These are phyloP conservation scores for Colletotrichum tropicicola DNA, from an alignment of 2,329 filamentous ascomycete species.

Conservation along the genomic window DNA sequence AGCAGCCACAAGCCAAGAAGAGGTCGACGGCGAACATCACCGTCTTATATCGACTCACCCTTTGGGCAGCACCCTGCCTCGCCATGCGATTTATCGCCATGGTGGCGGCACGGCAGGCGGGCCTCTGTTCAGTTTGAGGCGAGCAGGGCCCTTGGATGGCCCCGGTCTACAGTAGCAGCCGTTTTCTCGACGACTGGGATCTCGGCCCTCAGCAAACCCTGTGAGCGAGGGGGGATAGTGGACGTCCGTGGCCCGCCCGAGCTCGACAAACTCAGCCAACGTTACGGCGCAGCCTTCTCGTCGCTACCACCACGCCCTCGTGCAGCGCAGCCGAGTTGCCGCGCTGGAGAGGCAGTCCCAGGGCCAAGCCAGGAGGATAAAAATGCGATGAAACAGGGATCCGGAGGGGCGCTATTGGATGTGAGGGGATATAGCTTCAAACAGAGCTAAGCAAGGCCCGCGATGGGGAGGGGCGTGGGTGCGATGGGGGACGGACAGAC, in stretches of 20 bases:
- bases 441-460: conserved; percentile 16
- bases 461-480: neutral
- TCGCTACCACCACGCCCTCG: conserved; percentile 1
- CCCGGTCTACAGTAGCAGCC: conserved; percentile 8
- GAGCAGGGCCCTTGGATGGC: conserved; percentile 6
- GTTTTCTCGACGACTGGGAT: conserved; percentile 17
- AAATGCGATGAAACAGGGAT: conserved; percentile 33
- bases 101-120: conserved; percentile 22
- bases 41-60: conserved; percentile 31
- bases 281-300: neutral
- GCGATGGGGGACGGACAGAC: neutral
- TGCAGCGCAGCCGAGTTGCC: conserved; percentile 9
- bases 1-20: conserved; percentile 1
- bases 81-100: conserved; percentile 19
- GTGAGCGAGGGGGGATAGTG: conserved; percentile 11
- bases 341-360: conserved; percentile 13
- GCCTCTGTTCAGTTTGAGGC: conserved; percentile 19
- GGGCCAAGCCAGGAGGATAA: neutral
- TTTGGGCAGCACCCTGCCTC: conserved; percentile 25
- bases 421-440: conserved; percentile 30
- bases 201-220: conserved; percentile 7
- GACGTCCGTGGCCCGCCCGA: conserved; percentile 28
- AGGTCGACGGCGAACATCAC: conserved; percentile 24
- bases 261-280: conserved; percentile 27
- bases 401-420: conserved; percentile 24